These are phyloP conservation scores for Tolypocladium inflatum DNA, from an alignment of 2,329 filamentous ascomycete species.

Conservation along the genomic window DNA sequence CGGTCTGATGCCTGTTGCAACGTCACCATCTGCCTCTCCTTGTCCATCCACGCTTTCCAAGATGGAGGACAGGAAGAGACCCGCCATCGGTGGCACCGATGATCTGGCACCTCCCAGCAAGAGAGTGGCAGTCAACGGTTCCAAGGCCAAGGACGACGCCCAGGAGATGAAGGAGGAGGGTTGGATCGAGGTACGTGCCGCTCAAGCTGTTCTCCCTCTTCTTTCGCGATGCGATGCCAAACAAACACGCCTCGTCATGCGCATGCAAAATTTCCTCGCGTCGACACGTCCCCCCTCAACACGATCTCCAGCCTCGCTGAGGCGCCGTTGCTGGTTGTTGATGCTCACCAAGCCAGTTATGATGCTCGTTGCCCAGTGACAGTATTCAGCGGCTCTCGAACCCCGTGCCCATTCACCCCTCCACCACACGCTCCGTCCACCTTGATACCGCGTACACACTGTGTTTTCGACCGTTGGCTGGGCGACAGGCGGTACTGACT, in stretches of 20 bases:
- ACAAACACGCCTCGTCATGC: constrained; percentile 1
- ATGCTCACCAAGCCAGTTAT: constrained; percentile 27
- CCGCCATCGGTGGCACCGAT: constrained; percentile 68
- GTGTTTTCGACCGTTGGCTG: neutral
- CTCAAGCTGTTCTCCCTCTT: constrained; percentile 17
- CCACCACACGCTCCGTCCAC: constrained; percentile 4
- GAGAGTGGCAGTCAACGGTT: constrained; percentile 82
- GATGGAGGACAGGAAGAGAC: constrained; percentile 99
- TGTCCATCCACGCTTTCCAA: constrained; percentile 77
- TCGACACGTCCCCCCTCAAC: constrained; percentile 1
- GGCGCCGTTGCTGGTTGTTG: constrained; percentile 20
- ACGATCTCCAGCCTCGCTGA: constrained; percentile 13
- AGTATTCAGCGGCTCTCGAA: constrained; percentile 16
- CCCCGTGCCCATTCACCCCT: constrained; percentile 4
- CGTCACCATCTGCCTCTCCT: constrained; percentile 58
- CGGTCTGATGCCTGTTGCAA: constrained; percentile 80
- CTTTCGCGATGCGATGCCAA: constrained; percentile 3
- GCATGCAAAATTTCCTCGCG: neutral
- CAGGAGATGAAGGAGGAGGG: constrained; percentile 48
- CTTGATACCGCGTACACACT: constrained; percentile 3
- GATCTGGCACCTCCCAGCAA: constrained; percentile 85
- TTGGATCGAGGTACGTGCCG: constrained; percentile 57
- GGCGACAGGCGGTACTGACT: constrained; percentile 12
- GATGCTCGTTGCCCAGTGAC: constrained; percentile 21
- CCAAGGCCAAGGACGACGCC: constrained; percentile 45